Conservation (phyloP, 805 yeast species). For the Cyberlindnera euphorbiae region DNA sequence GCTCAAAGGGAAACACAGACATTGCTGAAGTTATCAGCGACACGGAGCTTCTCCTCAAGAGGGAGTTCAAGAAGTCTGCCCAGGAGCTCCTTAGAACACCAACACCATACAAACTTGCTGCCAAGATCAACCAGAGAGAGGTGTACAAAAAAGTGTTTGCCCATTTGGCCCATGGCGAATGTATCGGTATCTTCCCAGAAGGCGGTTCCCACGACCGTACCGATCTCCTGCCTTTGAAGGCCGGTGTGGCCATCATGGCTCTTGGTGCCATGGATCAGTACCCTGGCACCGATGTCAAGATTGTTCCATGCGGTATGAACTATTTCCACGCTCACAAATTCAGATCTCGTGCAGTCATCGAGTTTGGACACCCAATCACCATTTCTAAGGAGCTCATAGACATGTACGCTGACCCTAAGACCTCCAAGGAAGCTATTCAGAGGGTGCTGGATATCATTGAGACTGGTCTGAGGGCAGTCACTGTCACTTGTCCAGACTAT, state of each 20-base stretch:
- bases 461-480: constrained; percentile 77
- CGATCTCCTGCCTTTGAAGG: constrained; percentile 84
- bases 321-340: constrained; percentile 95
- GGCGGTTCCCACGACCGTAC: constrained; percentile 98
- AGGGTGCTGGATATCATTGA: constrained; percentile 68
- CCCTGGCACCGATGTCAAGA: constrained; percentile 71
- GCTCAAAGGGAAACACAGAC: constrained; percentile 70
- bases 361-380: constrained; percentile 85
- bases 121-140: constrained; percentile 76
- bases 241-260: constrained; percentile 98
- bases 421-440: constrained; percentile 66
- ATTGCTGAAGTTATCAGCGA: constrained; percentile 66
- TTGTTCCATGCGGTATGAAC: constrained; percentile 97
- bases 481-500: constrained; percentile 89
- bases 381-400: constrained; percentile 57
- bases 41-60: constrained; percentile 60
- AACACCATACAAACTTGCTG: constrained; percentile 65
- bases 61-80: constrained; percentile 59
- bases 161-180: constrained; percentile 73
- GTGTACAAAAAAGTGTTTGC: constrained; percentile 84
- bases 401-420: constrained; percentile 58
- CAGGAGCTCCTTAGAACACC: constrained; percentile 43
- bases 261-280: constrained; percentile 83
- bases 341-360: constrained; percentile 91
- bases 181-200: constrained; percentile 93